phyloP scores from a whole-genome alignment of 2,329 filamentous ascomycete species.

The Teratosphaeria epicoccoides region DNA sequence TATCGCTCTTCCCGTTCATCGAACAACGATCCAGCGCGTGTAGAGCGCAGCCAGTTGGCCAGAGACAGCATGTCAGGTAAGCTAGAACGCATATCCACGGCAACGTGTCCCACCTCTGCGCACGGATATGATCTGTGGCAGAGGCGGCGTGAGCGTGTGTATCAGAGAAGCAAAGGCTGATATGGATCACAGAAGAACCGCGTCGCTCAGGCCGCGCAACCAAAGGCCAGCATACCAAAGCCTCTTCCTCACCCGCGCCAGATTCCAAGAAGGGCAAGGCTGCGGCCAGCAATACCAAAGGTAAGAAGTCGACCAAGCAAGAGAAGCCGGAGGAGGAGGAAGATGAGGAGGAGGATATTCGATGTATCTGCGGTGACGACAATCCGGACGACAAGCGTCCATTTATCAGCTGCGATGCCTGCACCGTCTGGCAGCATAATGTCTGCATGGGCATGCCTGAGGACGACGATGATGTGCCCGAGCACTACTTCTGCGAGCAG shows the following conservation, averaged over 20 bases:
- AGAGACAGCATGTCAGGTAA: slow-evolving; percentile 9
- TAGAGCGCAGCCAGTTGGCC: not conserved
- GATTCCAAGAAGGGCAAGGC: slow-evolving; percentile 30
- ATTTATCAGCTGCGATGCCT: slow-evolving; percentile 93
- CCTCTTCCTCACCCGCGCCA: slow-evolving; percentile 41
- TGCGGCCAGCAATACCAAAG: slow-evolving; percentile 30
- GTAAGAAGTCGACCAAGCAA: slow-evolving; percentile 36
- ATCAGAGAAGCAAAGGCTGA: not conserved
- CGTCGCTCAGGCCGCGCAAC: slow-evolving; percentile 91
- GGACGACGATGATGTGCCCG: slow-evolving; percentile 57
- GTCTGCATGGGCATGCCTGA: slow-evolving; percentile 81
- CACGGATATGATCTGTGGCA: not conserved
- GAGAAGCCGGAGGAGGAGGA: slow-evolving; percentile 29
- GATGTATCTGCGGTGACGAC: slow-evolving; percentile 85
- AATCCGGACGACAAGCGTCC: slow-evolving; percentile 77
- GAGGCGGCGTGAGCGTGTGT: not conserved
- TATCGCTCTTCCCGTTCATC: not conserved
- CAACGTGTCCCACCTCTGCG: not conserved
- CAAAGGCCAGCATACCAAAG: slow-evolving; percentile 84
- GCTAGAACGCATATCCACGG: slow-evolving; percentile 1
- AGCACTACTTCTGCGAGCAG: slow-evolving; percentile 84
- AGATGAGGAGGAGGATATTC: slow-evolving; percentile 50
- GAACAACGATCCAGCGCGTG: not conserved
- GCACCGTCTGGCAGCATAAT: slow-evolving; percentile 93
- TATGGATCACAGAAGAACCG: slow-evolving; percentile 55